These are phyloP conservation scores for Cicer bijugum DNA, from an alignment of 306 rosid species.

Conservation along the genomic window DNA sequence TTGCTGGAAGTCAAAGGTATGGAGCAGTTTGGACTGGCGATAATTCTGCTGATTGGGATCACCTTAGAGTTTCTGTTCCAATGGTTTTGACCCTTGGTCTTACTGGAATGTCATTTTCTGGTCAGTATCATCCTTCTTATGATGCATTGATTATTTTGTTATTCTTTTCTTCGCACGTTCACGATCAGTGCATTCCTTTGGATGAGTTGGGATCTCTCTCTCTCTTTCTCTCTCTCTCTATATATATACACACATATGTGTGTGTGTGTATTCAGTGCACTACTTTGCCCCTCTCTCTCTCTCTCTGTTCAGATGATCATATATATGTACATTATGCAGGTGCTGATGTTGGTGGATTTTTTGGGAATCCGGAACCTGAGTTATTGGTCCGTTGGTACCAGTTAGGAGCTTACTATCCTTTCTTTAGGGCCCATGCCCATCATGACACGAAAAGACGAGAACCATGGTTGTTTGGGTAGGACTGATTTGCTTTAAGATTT, in stretches of 20 bases:
- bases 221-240: background rate
- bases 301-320: constrained; percentile 34
- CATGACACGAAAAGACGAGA: constrained; percentile 97
- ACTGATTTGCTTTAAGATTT: constrained; percentile 38
- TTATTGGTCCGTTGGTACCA: constrained; percentile 98
- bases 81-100: constrained; percentile 94
- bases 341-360: constrained; percentile 97
- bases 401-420: constrained; percentile 89
- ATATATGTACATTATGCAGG: constrained; percentile 58
- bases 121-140: constrained; percentile 49
- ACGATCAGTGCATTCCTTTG: constrained; percentile 30
- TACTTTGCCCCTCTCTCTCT: no score
- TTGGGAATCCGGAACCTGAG: constrained; percentile 94
- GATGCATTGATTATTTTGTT: constrained; percentile 19
- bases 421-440: constrained; percentile 95
- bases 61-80: constrained; percentile 86
- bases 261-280: no score
- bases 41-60: constrained; percentile 96
- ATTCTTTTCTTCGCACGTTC: constrained; percentile 15
- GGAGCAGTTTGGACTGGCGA: constrained; percentile 98
- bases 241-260: background rate
- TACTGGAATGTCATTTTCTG: constrained; percentile 79
- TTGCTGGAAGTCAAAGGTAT: constrained; percentile 91
- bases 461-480: constrained; percentile 99
- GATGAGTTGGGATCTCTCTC: constrained; percentile 49